Base-by-base conservation (phyloP, 768 basidiomycete genomes). In the Solioccasus polychromus region DNA sequence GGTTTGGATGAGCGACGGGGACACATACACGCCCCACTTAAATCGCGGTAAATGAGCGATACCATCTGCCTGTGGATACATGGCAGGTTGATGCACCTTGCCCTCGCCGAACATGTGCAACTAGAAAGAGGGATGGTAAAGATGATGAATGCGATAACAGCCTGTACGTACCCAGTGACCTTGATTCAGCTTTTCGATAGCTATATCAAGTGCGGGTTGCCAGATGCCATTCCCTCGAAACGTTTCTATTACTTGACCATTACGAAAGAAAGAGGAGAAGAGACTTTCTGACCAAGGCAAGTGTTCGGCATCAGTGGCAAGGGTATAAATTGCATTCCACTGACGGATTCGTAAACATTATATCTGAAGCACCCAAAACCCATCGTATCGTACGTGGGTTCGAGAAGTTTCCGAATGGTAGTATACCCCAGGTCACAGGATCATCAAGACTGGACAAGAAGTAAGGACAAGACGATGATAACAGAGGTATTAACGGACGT, bases 281-380 rank as follows among this genome's bases (percentile, higher is more conserved):
- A 90, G 53, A 65, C 91, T 93, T 63, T 63, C 74, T 77, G 62
- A 42, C 58, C 51, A 39, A 45, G 50, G 32, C 6, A 39, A 23
- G 39, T 42, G 28, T 48, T 68, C 41, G 66, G 46, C 34, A 37
- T 8, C 15, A 11, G 35, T 34, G 19, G 14, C 2, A 35, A 45
- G 10, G 29, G 36, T 14, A 50, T 32, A 29, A 50, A 42, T n/a
- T 23, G 38, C 26, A 19, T 15, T 40, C 10, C 17, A 67, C 85
- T 71, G 60, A 91, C 85, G 86, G 82, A 67, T 92, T 95, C 5
- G 90, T 96, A 66, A 96, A 97, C 75, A 95, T 85, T 60, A 97
- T 82, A 46, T 98, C 94, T 7, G 88, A 85, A 9, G 92, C 92
- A 28, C 94, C 94, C 19, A 96, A 76, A 5, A 90, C 84, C 93